A percentile compares a stretch with the other conserved stretches of the same genome.
Evolutionary conservation across 2,329 filamentous ascomycete species (phyloP).

Genomic region (Camptophora hylomeconis): DNA sequence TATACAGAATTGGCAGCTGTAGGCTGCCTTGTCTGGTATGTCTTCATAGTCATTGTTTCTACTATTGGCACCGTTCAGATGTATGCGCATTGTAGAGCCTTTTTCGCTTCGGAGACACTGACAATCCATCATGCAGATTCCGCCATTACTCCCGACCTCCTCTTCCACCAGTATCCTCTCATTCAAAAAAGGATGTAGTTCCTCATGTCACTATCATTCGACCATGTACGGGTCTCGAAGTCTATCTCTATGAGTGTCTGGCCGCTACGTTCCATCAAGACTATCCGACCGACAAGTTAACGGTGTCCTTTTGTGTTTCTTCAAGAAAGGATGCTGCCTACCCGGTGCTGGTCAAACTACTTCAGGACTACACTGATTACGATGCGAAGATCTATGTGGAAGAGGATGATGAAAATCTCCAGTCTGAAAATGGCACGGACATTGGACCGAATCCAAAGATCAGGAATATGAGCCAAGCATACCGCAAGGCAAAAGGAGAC

Average conservation of each 20-base stretch:
- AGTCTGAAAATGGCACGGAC: slow-evolving; percentile 30
- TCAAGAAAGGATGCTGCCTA: slow-evolving; percentile 63
- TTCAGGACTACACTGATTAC: slow-evolving; percentile 58
- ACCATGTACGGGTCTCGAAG: slow-evolving; percentile 85
- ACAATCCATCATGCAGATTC: slow-evolving; percentile 29
- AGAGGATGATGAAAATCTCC: slow-evolving; percentile 62
- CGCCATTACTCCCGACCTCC: slow-evolving; percentile 39
- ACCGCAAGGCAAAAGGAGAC: slow-evolving; percentile 75
- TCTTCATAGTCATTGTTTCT: slow-evolving; percentile 42
- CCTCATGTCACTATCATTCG: slow-evolving; percentile 85
- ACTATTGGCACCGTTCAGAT: slow-evolving; percentile 46
- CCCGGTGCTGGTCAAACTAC: slow-evolving; percentile 55
- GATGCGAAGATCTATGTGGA: slow-evolving; percentile 68
- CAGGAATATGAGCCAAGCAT: slow-evolving; percentile 86
- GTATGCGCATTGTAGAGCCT: slow-evolving; percentile 24
- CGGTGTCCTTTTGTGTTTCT: slow-evolving; percentile 71
- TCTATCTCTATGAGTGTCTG: slow-evolving; percentile 82
- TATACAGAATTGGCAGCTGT: slow-evolving; percentile 25
- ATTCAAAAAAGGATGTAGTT: slow-evolving; percentile 33
- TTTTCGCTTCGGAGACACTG: slow-evolving; percentile 9
- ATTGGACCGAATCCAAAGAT: slow-evolving; percentile 98
- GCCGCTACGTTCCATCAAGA: slow-evolving; percentile 70
- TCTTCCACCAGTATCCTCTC: slow-evolving; percentile 27
- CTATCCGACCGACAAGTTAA: slow-evolving; percentile 65
- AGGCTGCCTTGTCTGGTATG: slow-evolving; percentile 43